These are phyloP conservation scores for Sesbania bispinosa DNA, from an alignment of 306 rosid genomes.

Conservation along the genomic window DNA sequence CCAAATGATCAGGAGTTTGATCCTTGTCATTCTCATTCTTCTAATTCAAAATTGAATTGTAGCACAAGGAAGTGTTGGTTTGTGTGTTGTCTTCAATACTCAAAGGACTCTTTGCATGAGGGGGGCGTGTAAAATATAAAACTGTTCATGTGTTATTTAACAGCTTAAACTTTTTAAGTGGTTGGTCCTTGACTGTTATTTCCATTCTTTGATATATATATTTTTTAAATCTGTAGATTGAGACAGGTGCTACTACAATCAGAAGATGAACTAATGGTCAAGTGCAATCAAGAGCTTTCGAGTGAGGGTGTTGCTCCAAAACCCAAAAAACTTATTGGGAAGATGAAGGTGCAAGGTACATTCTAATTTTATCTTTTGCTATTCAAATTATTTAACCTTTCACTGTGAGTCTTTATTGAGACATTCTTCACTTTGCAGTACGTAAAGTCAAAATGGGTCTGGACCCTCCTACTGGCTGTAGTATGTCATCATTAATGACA, in stretches of 20 bases:
- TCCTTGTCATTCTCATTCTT: neutral
- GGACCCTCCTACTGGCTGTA: conserved; percentile 92
- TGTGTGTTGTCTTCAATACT: neutral
- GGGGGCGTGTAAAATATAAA: neutral
- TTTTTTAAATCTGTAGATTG: conserved; percentile 49
- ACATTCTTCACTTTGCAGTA: conserved; percentile 48
- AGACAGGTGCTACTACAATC: conserved; percentile 82
- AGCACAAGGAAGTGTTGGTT: neutral
- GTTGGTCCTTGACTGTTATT: neutral
- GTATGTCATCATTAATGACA: conserved; percentile 58
- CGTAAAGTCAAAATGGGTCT: conserved; percentile 79
- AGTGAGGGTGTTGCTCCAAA: conserved; percentile 81
- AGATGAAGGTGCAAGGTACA: conserved; percentile 98
- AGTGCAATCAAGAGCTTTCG: conserved; percentile 68
- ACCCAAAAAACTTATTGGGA: conserved; percentile 84
- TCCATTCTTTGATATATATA: conserved; percentile 5
- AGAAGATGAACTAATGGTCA: conserved; percentile 83
- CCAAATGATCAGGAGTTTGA: neutral
- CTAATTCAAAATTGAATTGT: neutral
- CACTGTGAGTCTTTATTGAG: conserved; percentile 4
- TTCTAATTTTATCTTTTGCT: conserved; percentile 17
- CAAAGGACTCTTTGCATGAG: neutral
- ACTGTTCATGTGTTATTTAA: neutral
- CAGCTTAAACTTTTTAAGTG: neutral
- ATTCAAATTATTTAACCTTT: conserved; percentile 19